phyloP scores from a whole-genome alignment of 2,329 filamentous ascomycete species.

The Nothophoma quercina region DNA sequence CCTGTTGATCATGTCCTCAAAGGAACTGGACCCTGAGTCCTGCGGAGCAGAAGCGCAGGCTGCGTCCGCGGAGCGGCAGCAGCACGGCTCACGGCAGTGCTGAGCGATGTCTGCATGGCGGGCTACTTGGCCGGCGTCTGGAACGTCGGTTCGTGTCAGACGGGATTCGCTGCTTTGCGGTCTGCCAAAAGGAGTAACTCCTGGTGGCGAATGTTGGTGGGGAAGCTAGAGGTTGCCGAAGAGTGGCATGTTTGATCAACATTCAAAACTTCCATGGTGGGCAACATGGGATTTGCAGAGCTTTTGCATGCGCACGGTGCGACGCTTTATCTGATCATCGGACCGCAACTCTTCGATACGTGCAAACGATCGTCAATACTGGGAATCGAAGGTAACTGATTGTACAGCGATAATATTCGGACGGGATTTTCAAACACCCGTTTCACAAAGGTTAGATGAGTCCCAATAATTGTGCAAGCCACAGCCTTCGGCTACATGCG shows the following conservation, averaged over 20 bases:
- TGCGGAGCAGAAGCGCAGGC: too few relatives aligned
- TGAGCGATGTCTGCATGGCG: not conserved
- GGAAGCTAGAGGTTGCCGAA: not conserved
- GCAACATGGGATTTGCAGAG: constrained; percentile 7
- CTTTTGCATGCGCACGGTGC: constrained; percentile 5
- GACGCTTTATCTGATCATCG: not conserved
- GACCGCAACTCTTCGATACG: constrained; percentile 3
- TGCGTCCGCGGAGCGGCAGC: too few relatives aligned
- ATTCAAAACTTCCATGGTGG: not conserved
- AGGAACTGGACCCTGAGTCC: not conserved
- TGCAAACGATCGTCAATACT: not conserved
- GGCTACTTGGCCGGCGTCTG: not conserved
- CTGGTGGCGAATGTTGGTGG: constrained; percentile 3
- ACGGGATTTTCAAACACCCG: not conserved
- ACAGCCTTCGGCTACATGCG: not conserved
- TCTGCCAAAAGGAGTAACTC: not conserved
- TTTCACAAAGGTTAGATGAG: not conserved
- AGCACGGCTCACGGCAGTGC: not conserved
- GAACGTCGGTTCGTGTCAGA: not conserved
- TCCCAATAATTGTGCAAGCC: not conserved
- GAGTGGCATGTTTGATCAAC: constrained; percentile 3
- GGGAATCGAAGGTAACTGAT: constrained; percentile 1
- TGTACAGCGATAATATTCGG: not conserved
- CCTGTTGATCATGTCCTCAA: constrained; percentile 3
- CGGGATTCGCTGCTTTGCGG: not conserved